These are phyloP conservation scores for Rhizoctonia solani DNA, from an alignment of 1,284 basidiomycete genomes.

Conservation along the genomic window DNA sequence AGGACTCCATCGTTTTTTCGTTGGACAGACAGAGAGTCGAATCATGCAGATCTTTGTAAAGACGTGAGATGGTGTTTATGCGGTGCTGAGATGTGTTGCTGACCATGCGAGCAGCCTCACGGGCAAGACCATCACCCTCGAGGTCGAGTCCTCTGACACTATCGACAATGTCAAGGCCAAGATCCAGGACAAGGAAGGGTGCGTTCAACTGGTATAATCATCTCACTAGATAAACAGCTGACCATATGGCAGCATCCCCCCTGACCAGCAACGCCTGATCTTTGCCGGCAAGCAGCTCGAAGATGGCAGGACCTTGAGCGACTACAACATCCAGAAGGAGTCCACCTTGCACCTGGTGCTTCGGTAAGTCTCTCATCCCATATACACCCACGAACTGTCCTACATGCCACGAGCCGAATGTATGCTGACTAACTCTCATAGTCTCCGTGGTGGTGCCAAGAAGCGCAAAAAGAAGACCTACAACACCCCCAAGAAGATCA, in stretches of 20 bases:
- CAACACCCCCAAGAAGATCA: slow-evolving; percentile 99
- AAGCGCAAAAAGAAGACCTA: slow-evolving; percentile 99
- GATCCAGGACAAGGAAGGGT: slow-evolving; percentile 96
- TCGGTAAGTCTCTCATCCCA: slow-evolving; percentile 42
- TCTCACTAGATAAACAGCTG: slow-evolving; percentile 16
- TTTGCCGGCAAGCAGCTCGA: slow-evolving; percentile 98
- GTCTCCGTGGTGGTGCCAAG: slow-evolving; percentile 96
- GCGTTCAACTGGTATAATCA: slow-evolving; percentile 44
- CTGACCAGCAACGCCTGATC: too few species aligned
- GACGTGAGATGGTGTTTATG: slow-evolving; percentile 61
- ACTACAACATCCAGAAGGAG: slow-evolving; percentile 97
- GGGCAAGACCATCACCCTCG: too few species aligned
- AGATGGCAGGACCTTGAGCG: slow-evolving; percentile 86
- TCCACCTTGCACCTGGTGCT: slow-evolving; percentile 96
- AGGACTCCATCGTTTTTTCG: slow-evolving; percentile 85
- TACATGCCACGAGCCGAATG: too few species aligned
- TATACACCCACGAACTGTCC: not conserved
- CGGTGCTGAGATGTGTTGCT: not conserved
- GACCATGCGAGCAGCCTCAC: too few species aligned
- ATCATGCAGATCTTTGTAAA: slow-evolving; percentile 94
- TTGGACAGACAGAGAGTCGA: slow-evolving; percentile 81
- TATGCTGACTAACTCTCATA: slow-evolving; percentile 41
- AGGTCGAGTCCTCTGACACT: too few species aligned
- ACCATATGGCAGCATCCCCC: slow-evolving; percentile 67
- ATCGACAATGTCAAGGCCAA: too few species aligned